phyloP scores from a whole-genome alignment of 352 stramenopile genomes.

The Pythium volutum region DNA sequence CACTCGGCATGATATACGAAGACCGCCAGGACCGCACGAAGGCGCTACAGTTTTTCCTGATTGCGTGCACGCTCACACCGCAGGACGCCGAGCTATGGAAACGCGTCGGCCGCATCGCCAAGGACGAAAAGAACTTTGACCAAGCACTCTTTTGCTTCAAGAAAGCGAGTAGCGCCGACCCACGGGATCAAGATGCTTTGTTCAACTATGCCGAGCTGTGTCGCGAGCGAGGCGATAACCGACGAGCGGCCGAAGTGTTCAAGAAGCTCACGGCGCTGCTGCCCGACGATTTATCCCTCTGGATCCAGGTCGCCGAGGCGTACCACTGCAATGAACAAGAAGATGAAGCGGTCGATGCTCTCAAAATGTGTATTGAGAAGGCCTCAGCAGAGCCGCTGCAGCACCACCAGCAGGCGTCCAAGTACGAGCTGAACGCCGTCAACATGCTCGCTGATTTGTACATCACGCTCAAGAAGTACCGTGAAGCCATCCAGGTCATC shows the following conservation, averaged over 20 bases:
- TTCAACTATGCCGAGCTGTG: conserved; percentile 82
- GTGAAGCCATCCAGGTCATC: conserved; percentile 76
- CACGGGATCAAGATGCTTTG: conserved; percentile 76
- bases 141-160: conserved; percentile 86
- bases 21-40: conserved; percentile 77
- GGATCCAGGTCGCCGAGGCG: conserved; percentile 85
- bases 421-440: conserved; percentile 83
- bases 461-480: conserved; percentile 85
- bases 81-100: conserved; percentile 86
- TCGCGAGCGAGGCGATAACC: conserved; percentile 75
- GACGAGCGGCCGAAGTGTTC: conserved; percentile 72
- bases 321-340: conserved; percentile 87
- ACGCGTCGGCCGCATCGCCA: conserved; percentile 76
- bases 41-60: conserved; percentile 84
- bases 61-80: conserved; percentile 77
- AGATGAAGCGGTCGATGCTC: conserved; percentile 77
- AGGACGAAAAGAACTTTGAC: conserved; percentile 85
- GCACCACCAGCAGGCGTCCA: conserved; percentile 60
- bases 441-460: conserved; percentile 88
- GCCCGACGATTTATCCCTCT: conserved; percentile 75
- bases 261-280: conserved; percentile 73
- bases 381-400: conserved; percentile 54
- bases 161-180: conserved; percentile 75
- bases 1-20: conserved; percentile 86
- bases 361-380: conserved; percentile 85